These are phyloP conservation scores for Globomyces pollinis-pini DNA, from an alignment of 192 early-diverging fungal genomes.

Conservation along the genomic window DNA sequence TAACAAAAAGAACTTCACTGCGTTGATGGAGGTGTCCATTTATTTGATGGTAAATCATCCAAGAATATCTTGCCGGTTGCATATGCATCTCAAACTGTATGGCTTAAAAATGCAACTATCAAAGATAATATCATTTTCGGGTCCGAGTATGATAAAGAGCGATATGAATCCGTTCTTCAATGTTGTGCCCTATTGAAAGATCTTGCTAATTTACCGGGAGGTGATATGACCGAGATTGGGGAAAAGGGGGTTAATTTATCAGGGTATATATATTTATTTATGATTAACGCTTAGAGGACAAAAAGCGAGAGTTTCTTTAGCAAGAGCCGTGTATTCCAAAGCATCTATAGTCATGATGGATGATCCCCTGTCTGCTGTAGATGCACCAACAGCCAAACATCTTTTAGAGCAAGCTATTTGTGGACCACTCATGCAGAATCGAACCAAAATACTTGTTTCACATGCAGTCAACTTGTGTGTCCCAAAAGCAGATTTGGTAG, in stretches of 20 bases:
- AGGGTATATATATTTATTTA: no score
- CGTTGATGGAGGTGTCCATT: constrained; percentile 7
- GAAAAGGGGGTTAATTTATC: constrained; percentile 44
- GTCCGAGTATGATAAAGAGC: constrained; percentile 49
- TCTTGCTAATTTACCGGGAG: constrained; percentile 67
- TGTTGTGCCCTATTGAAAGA: constrained; percentile 80
- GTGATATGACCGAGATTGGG: constrained; percentile 77
- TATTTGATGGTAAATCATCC: constrained; percentile 2
- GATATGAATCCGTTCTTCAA: constrained; percentile 69
- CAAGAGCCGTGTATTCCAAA: constrained; percentile 62
- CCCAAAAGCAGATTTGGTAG: constrained; percentile 24
- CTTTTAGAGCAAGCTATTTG: constrained; percentile 66
- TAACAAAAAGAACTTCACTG: constrained; percentile 39
- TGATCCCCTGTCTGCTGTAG: constrained; percentile 82
- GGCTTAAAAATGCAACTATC: constrained; percentile 41
- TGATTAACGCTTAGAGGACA: no score
- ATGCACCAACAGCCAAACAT: constrained; percentile 84
- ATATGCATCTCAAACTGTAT: constrained; percentile 64
- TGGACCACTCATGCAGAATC: constrained; percentile 56
- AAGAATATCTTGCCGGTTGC: constrained; percentile 42
- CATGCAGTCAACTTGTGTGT: constrained; percentile 42
- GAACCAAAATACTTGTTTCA: constrained; percentile 81
- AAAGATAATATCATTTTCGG: constrained; percentile 76
- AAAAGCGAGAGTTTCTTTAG: constrained; percentile 32
- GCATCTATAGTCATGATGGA: constrained; percentile 66